Conservation (phyloP, 176 grass and related monocot species). For the Tillandsia fasciculata region DNA sequence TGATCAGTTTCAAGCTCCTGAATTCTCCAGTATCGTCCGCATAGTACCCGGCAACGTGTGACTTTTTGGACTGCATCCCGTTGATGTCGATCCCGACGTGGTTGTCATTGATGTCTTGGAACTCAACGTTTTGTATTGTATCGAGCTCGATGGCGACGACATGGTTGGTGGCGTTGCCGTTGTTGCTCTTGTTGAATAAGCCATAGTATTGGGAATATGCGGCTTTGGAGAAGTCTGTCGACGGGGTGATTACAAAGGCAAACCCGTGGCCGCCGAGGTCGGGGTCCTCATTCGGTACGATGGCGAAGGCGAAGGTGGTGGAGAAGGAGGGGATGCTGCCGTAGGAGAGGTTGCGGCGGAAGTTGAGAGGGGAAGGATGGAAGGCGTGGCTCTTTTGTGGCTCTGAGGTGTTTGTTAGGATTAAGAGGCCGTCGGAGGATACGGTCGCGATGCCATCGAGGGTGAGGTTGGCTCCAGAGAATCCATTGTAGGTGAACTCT, state of each 20-base stretch:
- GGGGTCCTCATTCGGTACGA: conserved; percentile 2
- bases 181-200: conserved; percentile 11
- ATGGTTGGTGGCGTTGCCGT: background rate
- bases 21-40: conserved; percentile 25
- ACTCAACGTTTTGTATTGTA: conserved; percentile 11
- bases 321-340: conserved; percentile 26
- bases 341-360: background rate
- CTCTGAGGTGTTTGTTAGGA: conserved; percentile 18
- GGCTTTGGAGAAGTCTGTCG: background rate
- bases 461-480: conserved; percentile 14
- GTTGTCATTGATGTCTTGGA: conserved; percentile 22
- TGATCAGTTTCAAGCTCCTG: conserved; percentile 25
- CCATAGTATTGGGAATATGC: conserved; percentile 19
- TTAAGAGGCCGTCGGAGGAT: conserved; percentile 5
- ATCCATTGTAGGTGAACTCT: conserved; percentile 22
- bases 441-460: conserved; percentile 2
- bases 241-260: conserved; percentile 19
- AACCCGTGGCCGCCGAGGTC: conserved; percentile 16
- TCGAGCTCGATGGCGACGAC: conserved; percentile 31
- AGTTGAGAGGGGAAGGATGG: conserved; percentile 10
- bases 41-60: conserved; percentile 3
- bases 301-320: conserved; percentile 26
- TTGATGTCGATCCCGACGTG: conserved; percentile 41
- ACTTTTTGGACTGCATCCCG: background rate
- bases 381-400: conserved; percentile 24